phyloP scores from a whole-genome alignment of 306 rosid genomes.

The Potentilla sterilis region DNA sequence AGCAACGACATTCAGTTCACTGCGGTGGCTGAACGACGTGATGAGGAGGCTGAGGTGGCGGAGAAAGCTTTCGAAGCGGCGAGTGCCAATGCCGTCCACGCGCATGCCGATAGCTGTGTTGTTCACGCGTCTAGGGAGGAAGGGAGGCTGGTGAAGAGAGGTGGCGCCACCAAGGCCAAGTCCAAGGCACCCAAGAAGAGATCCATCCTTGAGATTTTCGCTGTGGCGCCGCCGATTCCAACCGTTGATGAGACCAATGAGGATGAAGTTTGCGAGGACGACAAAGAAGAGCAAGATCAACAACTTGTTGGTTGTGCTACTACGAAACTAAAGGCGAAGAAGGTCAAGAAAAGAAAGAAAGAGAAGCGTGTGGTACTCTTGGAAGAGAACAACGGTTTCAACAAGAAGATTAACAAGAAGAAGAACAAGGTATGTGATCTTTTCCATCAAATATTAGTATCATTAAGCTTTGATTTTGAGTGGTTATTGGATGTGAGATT shows the following conservation, averaged over 20 bases:
- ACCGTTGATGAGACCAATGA: conserved; percentile 13
- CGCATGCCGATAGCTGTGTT: conserved; percentile 62
- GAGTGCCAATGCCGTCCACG: conserved; percentile 59
- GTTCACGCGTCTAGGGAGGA: conserved; percentile 44
- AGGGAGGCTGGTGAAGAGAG: conserved; percentile 30
- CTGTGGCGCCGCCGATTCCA: conserved; percentile 70
- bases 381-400: not conserved
- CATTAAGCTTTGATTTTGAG: not conserved
- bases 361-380: conserved; percentile 36
- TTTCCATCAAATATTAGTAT: conserved; percentile 47
- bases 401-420: conserved; percentile 36
- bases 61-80: conserved; percentile 46
- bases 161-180: conserved; percentile 36
- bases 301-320: conserved; percentile 22
- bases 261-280: conserved; percentile 12
- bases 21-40: not conserved
- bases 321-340: conserved; percentile 31
- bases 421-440: conserved; percentile 58
- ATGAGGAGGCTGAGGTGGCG: conserved; percentile 9
- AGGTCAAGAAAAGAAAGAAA: conserved; percentile 38
- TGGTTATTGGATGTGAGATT: not conserved
- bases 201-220: conserved; percentile 84
- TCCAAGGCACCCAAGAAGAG: conserved; percentile 69
- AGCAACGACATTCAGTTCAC: conserved; percentile 22
- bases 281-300: conserved; percentile 22